These are phyloP conservation scores for Xylaria longipes DNA, from an alignment of 495 filamentous ascomycete genomes.

Conservation along the genomic window DNA sequence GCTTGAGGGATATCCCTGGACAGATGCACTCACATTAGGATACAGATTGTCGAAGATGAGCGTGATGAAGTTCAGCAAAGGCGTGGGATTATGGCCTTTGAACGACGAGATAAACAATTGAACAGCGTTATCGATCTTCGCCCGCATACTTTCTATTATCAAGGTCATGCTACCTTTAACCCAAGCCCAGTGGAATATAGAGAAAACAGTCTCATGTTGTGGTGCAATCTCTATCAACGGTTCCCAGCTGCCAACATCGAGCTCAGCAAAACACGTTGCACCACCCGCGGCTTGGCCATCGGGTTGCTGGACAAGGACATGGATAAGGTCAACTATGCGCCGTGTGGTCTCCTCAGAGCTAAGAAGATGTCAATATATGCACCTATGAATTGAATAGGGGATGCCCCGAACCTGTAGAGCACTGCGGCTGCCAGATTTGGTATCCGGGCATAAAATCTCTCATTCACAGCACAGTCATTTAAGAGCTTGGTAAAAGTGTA, in stretches of 20 bases:
- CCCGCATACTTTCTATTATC: slow-evolving; percentile 31
- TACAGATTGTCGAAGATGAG: slow-evolving; percentile 50
- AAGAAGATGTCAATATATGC: slow-evolving; percentile 31
- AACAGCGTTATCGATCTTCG: slow-evolving; percentile 54
- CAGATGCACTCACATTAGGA: slow-evolving; percentile 42
- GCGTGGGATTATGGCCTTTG: slow-evolving; percentile 57
- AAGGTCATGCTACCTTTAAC: slow-evolving; percentile 43
- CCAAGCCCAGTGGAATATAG: slow-evolving; percentile 60
- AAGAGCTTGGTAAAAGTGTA: slow-evolving; percentile 64
- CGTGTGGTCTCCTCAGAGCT: slow-evolving; percentile 59
- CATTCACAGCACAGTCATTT: slow-evolving; percentile 47
- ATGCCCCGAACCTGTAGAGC: slow-evolving; percentile 55
- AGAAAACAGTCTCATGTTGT: slow-evolving; percentile 57
- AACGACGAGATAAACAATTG: slow-evolving; percentile 53
- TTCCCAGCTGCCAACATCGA: slow-evolving; percentile 52
- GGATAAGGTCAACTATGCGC: slow-evolving; percentile 60
- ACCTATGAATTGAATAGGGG: background rate
- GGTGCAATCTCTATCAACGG: slow-evolving; percentile 59
- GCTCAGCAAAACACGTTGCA: slow-evolving; percentile 46
- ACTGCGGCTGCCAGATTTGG: slow-evolving; percentile 56
- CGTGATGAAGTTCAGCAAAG: slow-evolving; percentile 55
- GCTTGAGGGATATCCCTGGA: background rate
- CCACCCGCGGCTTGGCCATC: slow-evolving; percentile 47
- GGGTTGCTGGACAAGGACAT: slow-evolving; percentile 50
- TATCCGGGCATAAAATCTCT: slow-evolving; percentile 57